These are phyloP conservation scores for Metarhizium rileyi DNA, from an alignment of 2,329 filamentous ascomycete species.

Conservation along the genomic window DNA sequence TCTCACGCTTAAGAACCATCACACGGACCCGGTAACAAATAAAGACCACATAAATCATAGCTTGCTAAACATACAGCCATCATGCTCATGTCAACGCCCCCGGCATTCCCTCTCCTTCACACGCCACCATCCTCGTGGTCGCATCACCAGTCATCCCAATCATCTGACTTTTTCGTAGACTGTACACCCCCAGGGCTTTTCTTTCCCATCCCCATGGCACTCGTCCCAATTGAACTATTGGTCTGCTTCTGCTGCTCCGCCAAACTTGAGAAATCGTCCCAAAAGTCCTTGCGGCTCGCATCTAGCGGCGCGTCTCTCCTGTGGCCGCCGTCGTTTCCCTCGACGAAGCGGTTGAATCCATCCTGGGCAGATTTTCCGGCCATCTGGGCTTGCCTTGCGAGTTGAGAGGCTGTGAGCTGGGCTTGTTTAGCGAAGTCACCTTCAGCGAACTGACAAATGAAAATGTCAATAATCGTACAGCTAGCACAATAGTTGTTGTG, in stretches of 20 bases:
- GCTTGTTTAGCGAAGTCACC: constrained; percentile 65
- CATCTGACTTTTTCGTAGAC: constrained; percentile 38
- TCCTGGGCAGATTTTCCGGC: constrained; percentile 69
- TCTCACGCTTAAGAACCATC: not conserved
- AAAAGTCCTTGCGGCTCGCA: constrained; percentile 72
- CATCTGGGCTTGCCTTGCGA: constrained; percentile 55
- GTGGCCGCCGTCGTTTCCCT: constrained; percentile 47
- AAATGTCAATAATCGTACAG: not conserved
- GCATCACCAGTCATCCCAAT: constrained; percentile 55
- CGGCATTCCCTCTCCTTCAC: constrained; percentile 9
- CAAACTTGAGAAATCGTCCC: constrained; percentile 76
- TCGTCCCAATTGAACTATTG: constrained; percentile 46
- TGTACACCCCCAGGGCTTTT: constrained; percentile 23
- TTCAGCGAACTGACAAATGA: constrained; percentile 55
- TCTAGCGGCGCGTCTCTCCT: constrained; percentile 35
- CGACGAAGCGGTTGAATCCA: constrained; percentile 77
- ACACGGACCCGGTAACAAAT: not conserved
- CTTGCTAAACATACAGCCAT: not conserved
- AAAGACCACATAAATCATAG: not conserved
- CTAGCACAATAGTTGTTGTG: not conserved
- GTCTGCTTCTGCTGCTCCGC: constrained; percentile 44
- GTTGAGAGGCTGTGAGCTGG: constrained; percentile 52
- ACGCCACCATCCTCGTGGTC: constrained; percentile 3
- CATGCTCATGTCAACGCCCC: constrained; percentile 15
- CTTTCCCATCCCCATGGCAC: constrained; percentile 47